These are phyloP conservation scores for Yueomyces sinensis DNA, from an alignment of 805 yeast species.

Conservation along the genomic window DNA sequence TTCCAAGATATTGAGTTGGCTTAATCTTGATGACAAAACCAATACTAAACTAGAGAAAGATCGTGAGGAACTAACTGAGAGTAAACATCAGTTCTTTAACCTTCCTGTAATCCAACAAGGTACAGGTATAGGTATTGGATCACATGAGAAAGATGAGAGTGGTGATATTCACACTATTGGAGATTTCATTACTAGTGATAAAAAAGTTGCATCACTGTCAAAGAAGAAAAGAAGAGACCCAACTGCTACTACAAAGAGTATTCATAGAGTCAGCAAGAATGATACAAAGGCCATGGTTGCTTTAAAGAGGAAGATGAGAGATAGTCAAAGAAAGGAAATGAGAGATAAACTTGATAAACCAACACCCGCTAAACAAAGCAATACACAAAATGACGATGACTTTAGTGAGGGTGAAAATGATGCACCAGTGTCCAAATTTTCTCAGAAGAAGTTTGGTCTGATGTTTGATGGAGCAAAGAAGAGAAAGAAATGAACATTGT, in stretches of 20 bases:
- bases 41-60: constrained; percentile 1
- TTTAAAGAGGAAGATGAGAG: constrained; percentile 22
- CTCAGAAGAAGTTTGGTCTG: constrained; percentile 17
- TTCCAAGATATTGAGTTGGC: constrained; percentile 19
- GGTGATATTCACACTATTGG: constrained; percentile 24
- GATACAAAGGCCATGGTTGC: constrained; percentile 26
- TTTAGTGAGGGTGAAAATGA: constrained; percentile 10
- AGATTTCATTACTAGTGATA: constrained; percentile 23
- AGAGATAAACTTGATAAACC: background rate
- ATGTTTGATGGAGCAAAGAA: constrained; percentile 15
- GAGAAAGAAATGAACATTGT: constrained; percentile 3
- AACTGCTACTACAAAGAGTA: constrained; percentile 6
- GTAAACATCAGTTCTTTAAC: constrained; percentile 16
- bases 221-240: constrained; percentile 17
- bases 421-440: constrained; percentile 6
- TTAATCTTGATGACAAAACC: constrained; percentile 2
- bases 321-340: constrained; percentile 3
- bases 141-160: background rate
- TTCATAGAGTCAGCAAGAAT: constrained; percentile 18
- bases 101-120: constrained; percentile 24
- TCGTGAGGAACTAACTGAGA: constrained; percentile 6
- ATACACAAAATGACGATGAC: constrained; percentile 1
- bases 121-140: constrained; percentile 15
- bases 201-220: constrained; percentile 19
- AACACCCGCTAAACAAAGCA: background rate